phyloP scores from a whole-genome alignment of 176 grass and related monocot species.

The Triticum aestivum region IWGSC_CS_RefSeq_v2.1 NC_057810.1:648788427-648788926 shows the following conservation, averaged over 20 bases:
- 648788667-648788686: not conserved
- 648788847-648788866: not conserved
- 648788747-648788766: slow-evolving; percentile 73
- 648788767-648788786: slow-evolving; percentile 82
- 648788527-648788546: slow-evolving; percentile 3
- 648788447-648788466: slow-evolving; percentile 98
- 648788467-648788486: slow-evolving; percentile 99
- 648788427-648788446: slow-evolving; percentile 78
- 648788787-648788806: slow-evolving; percentile 90
- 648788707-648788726: not conserved
- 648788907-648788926: not conserved
- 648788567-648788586: slow-evolving; percentile 87
- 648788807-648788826: slow-evolving; percentile 99
- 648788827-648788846: slow-evolving; percentile 41
- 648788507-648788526: not conserved
- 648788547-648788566: not conserved
- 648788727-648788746: not conserved
- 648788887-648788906: not conserved
- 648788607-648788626: slow-evolving; percentile 96
- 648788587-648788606: slow-evolving; percentile 79
- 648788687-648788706: not conserved
- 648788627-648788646: slow-evolving; percentile 97
- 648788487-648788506: slow-evolving; percentile 20
- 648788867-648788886: not conserved
- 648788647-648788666: slow-evolving; percentile 35